A percentile compares a stretch with the other conserved stretches of the same genome.
phyloP scores from a whole-genome alignment of 2,329 filamentous ascomycete genomes.

The Alternaria hordeiaustralica region DNA sequence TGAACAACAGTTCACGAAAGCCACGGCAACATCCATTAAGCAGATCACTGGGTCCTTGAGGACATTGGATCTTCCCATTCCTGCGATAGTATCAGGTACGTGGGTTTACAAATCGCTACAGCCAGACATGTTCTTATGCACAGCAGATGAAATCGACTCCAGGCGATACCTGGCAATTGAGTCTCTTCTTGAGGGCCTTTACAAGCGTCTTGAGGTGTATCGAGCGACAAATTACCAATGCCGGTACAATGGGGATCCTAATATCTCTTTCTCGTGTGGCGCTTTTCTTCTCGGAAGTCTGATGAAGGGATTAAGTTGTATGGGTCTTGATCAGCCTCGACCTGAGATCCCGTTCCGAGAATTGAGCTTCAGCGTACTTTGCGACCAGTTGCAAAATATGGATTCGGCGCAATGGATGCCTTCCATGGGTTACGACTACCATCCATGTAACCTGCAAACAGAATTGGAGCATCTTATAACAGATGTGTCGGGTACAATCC shows the following conservation, averaged over 20 bases:
- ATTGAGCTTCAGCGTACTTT: not conserved
- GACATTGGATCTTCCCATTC: not conserved
- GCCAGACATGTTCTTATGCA: not conserved
- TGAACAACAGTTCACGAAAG: not conserved
- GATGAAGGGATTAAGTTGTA: not conserved
- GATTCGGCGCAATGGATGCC: not conserved
- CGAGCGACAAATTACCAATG: not conserved
- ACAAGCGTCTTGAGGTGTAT: not conserved
- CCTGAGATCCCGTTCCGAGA: not conserved
- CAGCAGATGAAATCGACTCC: not conserved
- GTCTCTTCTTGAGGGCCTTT: not conserved
- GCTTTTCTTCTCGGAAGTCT: not conserved
- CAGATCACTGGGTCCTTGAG: not conserved
- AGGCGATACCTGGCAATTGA: not conserved
- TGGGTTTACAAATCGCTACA: not conserved
- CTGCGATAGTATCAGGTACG: not conserved
- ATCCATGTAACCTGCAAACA: not conserved
- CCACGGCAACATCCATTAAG: not conserved
- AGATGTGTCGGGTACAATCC: not conserved
- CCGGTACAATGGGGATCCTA: accelerated
- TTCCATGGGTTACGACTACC: not conserved
- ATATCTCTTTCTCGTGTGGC: not conserved
- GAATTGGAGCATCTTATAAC: too few species aligned
- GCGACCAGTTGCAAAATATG: not conserved
- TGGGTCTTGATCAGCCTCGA: not conserved